Conservation (phyloP, 148 eudicot genomes). For the Hydrangea macrophylla region DNA sequence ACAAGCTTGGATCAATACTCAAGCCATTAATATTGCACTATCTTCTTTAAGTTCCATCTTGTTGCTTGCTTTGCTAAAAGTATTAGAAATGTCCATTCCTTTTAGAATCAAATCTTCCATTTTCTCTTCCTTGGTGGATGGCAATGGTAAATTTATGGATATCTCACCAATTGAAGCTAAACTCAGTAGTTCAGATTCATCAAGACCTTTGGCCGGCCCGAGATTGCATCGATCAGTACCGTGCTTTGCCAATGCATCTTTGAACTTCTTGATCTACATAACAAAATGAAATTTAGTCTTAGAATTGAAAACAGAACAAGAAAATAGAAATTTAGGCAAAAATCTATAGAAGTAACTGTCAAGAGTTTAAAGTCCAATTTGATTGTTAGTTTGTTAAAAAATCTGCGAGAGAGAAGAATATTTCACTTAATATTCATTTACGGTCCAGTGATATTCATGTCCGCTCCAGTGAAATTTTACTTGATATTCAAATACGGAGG, state of each 20-base stretch:
- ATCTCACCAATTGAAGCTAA: conserved; percentile 55
- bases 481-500: too few relatives aligned
- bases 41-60: conserved; percentile 18
- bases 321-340: too few relatives aligned
- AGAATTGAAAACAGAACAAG: background rate
- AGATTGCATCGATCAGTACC: conserved; percentile 31
- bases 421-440: too few relatives aligned
- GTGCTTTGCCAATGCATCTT: conserved; percentile 59
- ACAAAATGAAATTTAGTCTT: background rate
- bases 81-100: conserved; percentile 17
- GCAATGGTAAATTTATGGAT: conserved; percentile 16
- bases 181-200: conserved; percentile 49
- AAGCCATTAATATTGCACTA: conserved; percentile 32
- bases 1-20: background rate
- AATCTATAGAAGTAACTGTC: too few relatives aligned
- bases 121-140: conserved; percentile 9
- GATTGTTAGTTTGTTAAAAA: too few relatives aligned
- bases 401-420: too few relatives aligned
- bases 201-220: conserved; percentile 68
- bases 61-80: conserved; percentile 8
- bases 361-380: too few relatives aligned
- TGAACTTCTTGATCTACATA: conserved; percentile 77
- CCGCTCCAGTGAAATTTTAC: background rate
- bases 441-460: too few relatives aligned
- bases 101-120: conserved; percentile 37